Evolutionary conservation across 495 filamentous ascomycete genomes (phyloP), one percentile per base, ranked within the genome.

Genomic region (Thermothielavioides terrestris): DNA sequence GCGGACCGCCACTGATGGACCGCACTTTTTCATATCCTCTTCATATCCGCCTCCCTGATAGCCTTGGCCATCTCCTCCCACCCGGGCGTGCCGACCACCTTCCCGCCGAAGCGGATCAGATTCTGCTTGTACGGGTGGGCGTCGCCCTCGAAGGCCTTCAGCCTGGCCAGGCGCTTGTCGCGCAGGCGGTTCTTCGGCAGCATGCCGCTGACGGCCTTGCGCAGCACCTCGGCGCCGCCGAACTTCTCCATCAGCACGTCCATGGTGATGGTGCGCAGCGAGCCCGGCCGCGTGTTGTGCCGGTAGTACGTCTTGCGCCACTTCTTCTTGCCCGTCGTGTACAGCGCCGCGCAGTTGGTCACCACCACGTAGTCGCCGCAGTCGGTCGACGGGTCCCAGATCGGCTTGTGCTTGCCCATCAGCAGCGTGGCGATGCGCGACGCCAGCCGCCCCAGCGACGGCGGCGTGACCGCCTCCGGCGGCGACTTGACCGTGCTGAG

Each of bases 331-430:
- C 92, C 92, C 27, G 94, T 96, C 17, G 81, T 85, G 70, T 85
- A 82, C 31, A 98, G 77, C 50, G 88, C 82, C 44, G 83, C 78
- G 76, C 92, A 98, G 59, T 86, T 82, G 26, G 84, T 85, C 6
- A 90, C 91, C 0, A 98, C 92, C 5, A 98, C 91, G 68, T 98
- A 98, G 80, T 98, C 92, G 50, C 92, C 92, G 77, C 94, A 97
- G 77, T 98, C 92, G 47, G 92, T 95, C 51, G 84, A 80, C 17
- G 88, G 94, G 67, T 97, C 87, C 71, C 82, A 98, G 72, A 95
- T 97, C 12, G 92, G 92, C 70, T 99, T 99, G 77, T 97, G 84
- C 77, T 99, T 99, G 69, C 92, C 92, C 92, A 97, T 97, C 21
- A 99, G 82, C 50, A 85, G 75, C 52, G 85, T 77, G 57, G 92